phyloP scores from a whole-genome alignment of 805 yeast genomes.

The Candida golubevii region DNA sequence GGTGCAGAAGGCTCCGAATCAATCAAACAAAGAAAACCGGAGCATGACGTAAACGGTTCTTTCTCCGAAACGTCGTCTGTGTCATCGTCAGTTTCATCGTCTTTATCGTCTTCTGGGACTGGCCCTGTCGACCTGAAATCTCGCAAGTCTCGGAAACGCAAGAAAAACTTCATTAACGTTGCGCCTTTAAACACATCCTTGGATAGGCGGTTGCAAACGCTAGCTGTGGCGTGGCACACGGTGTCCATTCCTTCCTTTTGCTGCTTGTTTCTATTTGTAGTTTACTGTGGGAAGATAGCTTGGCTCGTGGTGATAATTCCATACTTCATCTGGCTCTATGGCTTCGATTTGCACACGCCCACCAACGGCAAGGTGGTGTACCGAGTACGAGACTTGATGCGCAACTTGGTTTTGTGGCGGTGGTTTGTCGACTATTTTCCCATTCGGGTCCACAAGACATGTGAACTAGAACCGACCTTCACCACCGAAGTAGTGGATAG shows the following conservation, averaged over 20 bases:
- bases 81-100: not conserved
- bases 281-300: conserved; percentile 48
- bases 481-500: conserved; percentile 30
- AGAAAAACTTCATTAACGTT: conserved; percentile 26
- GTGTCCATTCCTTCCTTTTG: conserved; percentile 60
- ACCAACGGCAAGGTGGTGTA: conserved; percentile 65
- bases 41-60: too few species aligned
- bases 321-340: conserved; percentile 53
- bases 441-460: conserved; percentile 60
- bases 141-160: conserved; percentile 2
- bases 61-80: too few species aligned
- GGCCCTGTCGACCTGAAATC: conserved; percentile 1
- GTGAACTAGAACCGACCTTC: conserved; percentile 71
- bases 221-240: conserved; percentile 69
- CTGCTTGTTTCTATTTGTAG: conserved; percentile 47
- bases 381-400: conserved; percentile 53
- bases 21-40: too few species aligned
- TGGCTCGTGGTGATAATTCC: conserved; percentile 66
- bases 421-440: conserved; percentile 81
- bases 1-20: too few species aligned
- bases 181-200: conserved; percentile 59
- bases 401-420: conserved; percentile 59
- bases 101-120: conserved; percentile 1
- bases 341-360: conserved; percentile 63
- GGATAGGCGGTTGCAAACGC: conserved; percentile 57